These are phyloP conservation scores for Blastobotrys terrestris DNA, from an alignment of 805 yeast genomes.

Conservation along the genomic window DNA sequence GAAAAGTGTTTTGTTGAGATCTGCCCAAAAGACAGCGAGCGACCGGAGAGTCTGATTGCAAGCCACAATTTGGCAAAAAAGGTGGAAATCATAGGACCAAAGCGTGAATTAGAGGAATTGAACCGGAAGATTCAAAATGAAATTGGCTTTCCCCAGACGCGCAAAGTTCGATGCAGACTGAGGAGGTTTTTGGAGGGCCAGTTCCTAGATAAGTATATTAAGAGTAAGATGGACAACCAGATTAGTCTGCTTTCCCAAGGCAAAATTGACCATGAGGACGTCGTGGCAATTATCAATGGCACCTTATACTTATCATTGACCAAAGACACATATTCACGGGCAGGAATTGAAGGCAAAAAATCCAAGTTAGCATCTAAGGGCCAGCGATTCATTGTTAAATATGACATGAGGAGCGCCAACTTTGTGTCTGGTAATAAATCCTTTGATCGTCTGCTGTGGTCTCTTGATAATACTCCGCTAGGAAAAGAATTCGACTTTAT, in stretches of 20 bases:
- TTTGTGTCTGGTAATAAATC: slow-evolving; percentile 7
- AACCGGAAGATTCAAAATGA: background rate
- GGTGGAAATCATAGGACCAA: background rate
- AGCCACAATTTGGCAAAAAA: slow-evolving; percentile 4
- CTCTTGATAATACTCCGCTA: slow-evolving; percentile 15
- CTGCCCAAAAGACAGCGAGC: too few relatives aligned
- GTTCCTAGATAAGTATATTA: background rate
- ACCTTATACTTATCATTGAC: slow-evolving; percentile 29
- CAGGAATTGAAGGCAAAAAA: slow-evolving; percentile 32
- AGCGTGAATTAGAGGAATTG: background rate
- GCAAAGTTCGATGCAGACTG: background rate
- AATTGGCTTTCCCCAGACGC: background rate
- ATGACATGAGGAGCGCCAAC: slow-evolving; percentile 11
- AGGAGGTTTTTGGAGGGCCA: background rate
- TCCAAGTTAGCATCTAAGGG: slow-evolving; percentile 17
- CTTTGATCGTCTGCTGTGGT: slow-evolving; percentile 20
- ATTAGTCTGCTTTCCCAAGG: slow-evolving; percentile 13
- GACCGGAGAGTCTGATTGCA: slow-evolving; percentile 2
- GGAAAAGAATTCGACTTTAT: background rate
- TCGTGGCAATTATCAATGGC: slow-evolving; percentile 27
- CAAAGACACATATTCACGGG: slow-evolving; percentile 26
- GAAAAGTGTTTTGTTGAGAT: slow-evolving; percentile 6
- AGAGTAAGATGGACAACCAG: background rate
- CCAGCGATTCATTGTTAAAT: slow-evolving; percentile 9
- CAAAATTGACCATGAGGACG: slow-evolving; percentile 30